Base-by-base conservation (phyloP, 2,329 filamentous ascomycete species). In the Aspergillus ochraceoroseus region DNA sequence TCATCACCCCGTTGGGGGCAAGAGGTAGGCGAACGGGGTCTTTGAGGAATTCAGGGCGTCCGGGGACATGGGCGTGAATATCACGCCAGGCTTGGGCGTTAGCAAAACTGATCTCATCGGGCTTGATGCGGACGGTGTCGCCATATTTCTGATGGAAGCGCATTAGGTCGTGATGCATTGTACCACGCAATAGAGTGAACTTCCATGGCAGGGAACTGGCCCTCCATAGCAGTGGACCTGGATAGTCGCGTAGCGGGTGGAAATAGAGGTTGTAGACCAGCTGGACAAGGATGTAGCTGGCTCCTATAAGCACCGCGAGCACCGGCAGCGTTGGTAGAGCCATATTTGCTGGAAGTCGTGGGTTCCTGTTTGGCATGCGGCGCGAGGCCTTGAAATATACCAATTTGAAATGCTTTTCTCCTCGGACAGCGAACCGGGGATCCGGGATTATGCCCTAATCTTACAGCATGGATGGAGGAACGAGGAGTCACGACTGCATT, bases 51-150 rank as follows among this genome's bases (percentile, higher is more conserved):
- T 35, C 22, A 2, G 32, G 32, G 3, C 32, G 32, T 2, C 32
- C 32, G 4, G 32, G 32, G 22, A 26, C 22, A 14, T 22, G 27
- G 1, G 22, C 34, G 42, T 60, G 56, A 31, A 62, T 58, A 12
- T 63, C 59, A 6, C 49, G 41, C 56, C 53, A 64, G 23, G 64
- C 62, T 32, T 57, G 51, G 1, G 49, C 47, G 32, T 58, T 51
- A 29, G 49, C 49, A 47, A 67, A 64, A 41, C 56, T 54, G 7
- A 67, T 49, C 41, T 65, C 57, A 9, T 59, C 55, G 0, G 61
- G 63, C 2, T 55, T 52, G 7, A 66, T 47, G 5, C 62, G 58
- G 3, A 68, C 49, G 2, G 59, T 39, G 7, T 51, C 48, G 6
- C 62, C 62, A 34, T 66, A 63, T 29, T 48, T 41, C 11, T 50